Percentiles rank a stretch among this genome's conserved stretches.
Conservation (phyloP, 768 basidiomycete genomes). For the Tulasnella sp. region DNA sequence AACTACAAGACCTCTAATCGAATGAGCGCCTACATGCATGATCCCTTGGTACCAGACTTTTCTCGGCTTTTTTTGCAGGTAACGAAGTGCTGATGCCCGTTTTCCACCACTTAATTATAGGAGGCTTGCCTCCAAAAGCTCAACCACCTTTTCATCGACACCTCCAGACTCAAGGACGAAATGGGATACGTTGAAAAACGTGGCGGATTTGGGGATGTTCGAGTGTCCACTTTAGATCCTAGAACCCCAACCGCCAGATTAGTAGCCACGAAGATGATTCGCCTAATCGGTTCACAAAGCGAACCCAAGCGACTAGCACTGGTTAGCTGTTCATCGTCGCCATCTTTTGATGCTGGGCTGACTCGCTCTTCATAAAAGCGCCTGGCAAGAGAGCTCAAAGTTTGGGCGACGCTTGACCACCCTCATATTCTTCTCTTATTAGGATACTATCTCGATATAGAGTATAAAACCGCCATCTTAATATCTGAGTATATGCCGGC, state of each 20-base stretch:
- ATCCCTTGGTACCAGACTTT: background rate
- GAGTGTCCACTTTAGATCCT: background rate
- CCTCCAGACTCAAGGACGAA: background rate
- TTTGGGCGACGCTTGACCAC: background rate
- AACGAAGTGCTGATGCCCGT: too few relatives aligned
- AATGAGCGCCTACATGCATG: too few relatives aligned
- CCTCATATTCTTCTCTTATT: background rate
- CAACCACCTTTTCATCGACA: background rate
- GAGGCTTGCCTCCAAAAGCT: background rate
- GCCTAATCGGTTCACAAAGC: background rate
- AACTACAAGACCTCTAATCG: too few relatives aligned
- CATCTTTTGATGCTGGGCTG: background rate
- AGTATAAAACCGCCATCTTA: background rate
- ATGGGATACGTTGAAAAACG: background rate
- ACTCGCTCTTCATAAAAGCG: background rate
- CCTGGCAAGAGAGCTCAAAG: background rate
- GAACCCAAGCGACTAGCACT: background rate
- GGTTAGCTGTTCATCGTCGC: background rate
- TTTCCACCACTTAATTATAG: background rate
- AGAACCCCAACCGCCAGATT: background rate
- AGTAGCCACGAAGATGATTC: background rate
- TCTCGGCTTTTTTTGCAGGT: too few relatives aligned
- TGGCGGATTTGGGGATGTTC: background rate
- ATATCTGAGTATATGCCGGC: background rate
- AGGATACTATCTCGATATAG: background rate